These are phyloP conservation scores for Phycomyces nitens DNA, from an alignment of 192 early-diverging fungal species.

Conservation along the genomic window DNA sequence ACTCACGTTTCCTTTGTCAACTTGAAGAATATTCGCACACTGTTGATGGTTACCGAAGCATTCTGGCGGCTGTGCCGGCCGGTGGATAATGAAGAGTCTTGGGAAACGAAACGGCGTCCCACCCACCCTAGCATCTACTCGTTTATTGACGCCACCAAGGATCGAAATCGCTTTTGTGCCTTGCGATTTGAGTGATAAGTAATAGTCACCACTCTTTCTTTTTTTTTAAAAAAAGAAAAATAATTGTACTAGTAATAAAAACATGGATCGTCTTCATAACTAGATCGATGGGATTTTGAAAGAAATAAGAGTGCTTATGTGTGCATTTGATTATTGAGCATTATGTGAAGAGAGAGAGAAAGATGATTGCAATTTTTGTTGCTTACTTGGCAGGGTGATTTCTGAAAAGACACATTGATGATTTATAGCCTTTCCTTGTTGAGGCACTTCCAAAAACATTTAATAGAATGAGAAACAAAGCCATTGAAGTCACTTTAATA, in stretches of 20 bases:
- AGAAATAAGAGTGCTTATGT: no score
- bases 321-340: no score
- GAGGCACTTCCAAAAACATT: conserved; percentile 8
- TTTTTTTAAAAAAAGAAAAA: background rate
- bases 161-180: conserved; percentile 1
- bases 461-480: conserved; percentile 20
- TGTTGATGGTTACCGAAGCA: conserved; percentile 8
- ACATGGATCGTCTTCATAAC: background rate
- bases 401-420: no score
- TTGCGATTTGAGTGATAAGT: background rate
- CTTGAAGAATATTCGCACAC: conserved; percentile 21
- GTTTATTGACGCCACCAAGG: conserved; percentile 13
- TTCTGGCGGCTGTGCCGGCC: conserved; percentile 14
- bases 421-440: conserved; percentile 11
- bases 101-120: conserved; percentile 1
- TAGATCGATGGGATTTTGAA: background rate
- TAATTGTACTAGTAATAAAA: background rate
- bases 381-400: no score
- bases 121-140: conserved; percentile 9
- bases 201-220: background rate
- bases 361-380: no score
- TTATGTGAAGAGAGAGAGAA: no score
- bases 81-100: conserved; percentile 9
- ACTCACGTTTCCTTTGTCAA: conserved; percentile 14
- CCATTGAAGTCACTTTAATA: conserved; percentile 16